These are phyloP conservation scores for Trapa bicornis DNA, from an alignment of 345 rosid genomes.

Conservation along the genomic window DNA sequence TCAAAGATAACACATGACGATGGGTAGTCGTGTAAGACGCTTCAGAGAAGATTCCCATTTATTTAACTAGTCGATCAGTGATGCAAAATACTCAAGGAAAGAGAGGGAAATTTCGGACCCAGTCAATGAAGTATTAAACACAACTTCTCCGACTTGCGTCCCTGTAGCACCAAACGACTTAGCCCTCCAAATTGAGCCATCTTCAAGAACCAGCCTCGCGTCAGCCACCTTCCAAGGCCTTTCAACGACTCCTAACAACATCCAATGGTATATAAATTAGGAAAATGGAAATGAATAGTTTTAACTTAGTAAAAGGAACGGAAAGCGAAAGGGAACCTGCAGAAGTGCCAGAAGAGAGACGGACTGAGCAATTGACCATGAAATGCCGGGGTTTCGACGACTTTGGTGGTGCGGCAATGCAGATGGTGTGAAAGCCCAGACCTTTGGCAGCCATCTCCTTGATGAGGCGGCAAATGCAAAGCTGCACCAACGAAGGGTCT, in stretches of 20 bases:
- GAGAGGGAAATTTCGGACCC: slow-evolving; percentile 31
- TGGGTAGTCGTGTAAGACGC: too few relatives aligned
- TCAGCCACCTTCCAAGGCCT: slow-evolving; percentile 77
- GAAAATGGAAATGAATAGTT: neutral
- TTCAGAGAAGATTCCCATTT: neutral
- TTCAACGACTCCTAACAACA: slow-evolving; percentile 34
- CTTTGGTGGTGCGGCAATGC: neutral
- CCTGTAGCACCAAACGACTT: slow-evolving; percentile 95
- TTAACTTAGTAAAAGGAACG: neutral
- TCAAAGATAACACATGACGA: too few relatives aligned
- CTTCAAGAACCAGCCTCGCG: slow-evolving; percentile 87
- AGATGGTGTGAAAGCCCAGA: slow-evolving; percentile 1
- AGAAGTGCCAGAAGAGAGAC: slow-evolving; percentile 31
- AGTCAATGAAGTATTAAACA: slow-evolving; percentile 88
- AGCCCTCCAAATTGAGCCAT: slow-evolving; percentile 89
- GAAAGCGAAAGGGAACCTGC: slow-evolving; percentile 23
- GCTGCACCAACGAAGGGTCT: too few relatives aligned
- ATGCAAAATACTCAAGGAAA: neutral
- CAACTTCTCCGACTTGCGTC: slow-evolving; percentile 90
- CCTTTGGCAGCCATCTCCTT: slow-evolving; percentile 7
- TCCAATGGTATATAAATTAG: neutral
- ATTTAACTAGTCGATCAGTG: neutral
- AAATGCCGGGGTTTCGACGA: slow-evolving; percentile 20
- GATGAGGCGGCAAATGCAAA: too few relatives aligned
- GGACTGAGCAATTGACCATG: slow-evolving; percentile 37